phyloP scores from a whole-genome alignment of 176 grass and related monocot genomes.

The Bolboschoenus planiculmis region DNA sequence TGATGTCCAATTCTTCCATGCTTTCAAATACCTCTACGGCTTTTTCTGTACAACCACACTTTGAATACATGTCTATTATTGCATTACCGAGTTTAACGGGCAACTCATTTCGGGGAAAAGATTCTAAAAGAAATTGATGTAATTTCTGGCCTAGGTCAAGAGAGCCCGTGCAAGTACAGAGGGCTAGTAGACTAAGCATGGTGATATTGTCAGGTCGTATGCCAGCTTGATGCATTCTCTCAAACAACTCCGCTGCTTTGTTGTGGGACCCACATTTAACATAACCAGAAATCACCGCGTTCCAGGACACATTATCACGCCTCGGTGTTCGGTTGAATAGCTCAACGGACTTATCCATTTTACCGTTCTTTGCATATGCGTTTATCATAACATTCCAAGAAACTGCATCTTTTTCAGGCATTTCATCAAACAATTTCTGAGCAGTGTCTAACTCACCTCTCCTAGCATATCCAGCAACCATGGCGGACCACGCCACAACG shows the following conservation, averaged over 20 bases:
- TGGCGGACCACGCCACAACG: constrained; percentile 62
- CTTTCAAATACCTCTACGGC: constrained; percentile 56
- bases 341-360: constrained; percentile 53
- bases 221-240: constrained; percentile 52
- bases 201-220: constrained; percentile 61
- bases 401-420: constrained; percentile 56
- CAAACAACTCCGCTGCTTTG: constrained; percentile 48
- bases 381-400: constrained; percentile 95
- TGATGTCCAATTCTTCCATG: constrained; percentile 54
- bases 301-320: constrained; percentile 70
- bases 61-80: constrained; percentile 74
- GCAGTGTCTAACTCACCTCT: constrained; percentile 58
- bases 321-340: constrained; percentile 52
- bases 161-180: constrained; percentile 43
- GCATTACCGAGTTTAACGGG: constrained; percentile 50
- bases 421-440: constrained; percentile 61
- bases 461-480: constrained; percentile 55
- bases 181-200: constrained; percentile 61
- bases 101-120: constrained; percentile 33
- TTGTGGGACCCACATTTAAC: constrained; percentile 40
- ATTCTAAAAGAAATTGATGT: constrained; percentile 41
- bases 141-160: constrained; percentile 49
- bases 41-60: constrained; percentile 58
- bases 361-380: constrained; percentile 45
- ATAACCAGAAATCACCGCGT: constrained; percentile 75